Base-by-base conservation (phyloP, 495 filamentous ascomycete genomes). In the Penicillium ochrochloron region DNA sequence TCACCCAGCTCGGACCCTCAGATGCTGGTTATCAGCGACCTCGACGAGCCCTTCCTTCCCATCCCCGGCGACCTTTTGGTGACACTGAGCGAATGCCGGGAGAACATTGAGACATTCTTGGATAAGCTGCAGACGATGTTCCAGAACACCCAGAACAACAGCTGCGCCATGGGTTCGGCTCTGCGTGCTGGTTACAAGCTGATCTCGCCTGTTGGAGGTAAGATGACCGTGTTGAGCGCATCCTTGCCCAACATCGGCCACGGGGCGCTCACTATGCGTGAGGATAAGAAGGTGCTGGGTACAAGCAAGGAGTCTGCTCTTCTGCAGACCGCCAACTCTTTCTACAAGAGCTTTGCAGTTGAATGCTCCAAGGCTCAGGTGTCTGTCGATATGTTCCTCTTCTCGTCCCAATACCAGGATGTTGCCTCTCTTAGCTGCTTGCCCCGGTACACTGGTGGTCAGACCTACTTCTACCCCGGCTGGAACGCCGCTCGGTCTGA, bases 341-440 rank as follows among this genome's bases (percentile, higher is more conserved):
- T 99, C 76, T 99, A 99, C 85, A 99, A 99, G 82, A 96, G 92
- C 72, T 99, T 99, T 74, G 95, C 95, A 2, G 96, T 99, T 7
- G 95, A 99, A 73, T 99, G 95, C 75, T 97, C 94, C 50, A 99
- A 99, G 79, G 94, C 94, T 63, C 95, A 99, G 74, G 94, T 99
- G 10, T 98, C 94, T 0, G 92, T 98, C 70, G 95, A 99, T 77
- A 99, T 99, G 95, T 99, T 99, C 82, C 84, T 99, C 51, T 99
- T 99, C 83, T 94, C 92, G 4, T 93, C 93, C 12, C 90, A 94
- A 70, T 99, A 99, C 75, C 95, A 97, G 73, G 95, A 99, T 70
- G 96, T 99, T 21, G 95, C 95, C 15, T 95, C 93, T 42, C 83
- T 98, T 44, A 96, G 92, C 80, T 97, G 96, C 75, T 80, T 99